Base-by-base conservation (phyloP, 225 moss, liverwort and hornwort genomes). In the Neckera pumila region DNA sequence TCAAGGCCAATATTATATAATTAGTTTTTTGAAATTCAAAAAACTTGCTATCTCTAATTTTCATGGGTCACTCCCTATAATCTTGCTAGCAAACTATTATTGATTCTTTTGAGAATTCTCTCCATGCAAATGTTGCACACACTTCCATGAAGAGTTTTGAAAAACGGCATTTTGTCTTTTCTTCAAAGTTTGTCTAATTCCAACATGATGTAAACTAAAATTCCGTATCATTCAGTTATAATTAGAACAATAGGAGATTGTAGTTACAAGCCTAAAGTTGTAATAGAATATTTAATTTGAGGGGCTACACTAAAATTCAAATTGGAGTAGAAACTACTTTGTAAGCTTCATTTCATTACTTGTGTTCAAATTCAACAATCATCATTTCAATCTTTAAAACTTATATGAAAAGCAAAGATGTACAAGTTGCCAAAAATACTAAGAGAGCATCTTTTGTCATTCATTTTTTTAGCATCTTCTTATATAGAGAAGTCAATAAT, bases 11-110 rank as follows among this genome's bases (percentile, higher is more conserved):
- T 51, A 5, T 33, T 20, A 12, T 20, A 20, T 7, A 33, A 76
- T 20, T 51, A 12, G 2, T 20, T 33, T 76, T 49, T 1, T 1
- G 0, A 0, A 51, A 76, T 2, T 51, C 8, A 1, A 21, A 21
- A 75, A 75, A 20, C 7, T 51, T 49, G 1, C 12, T 33, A 21
- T 21, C 3, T 7, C 4, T 2, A 75, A 8, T 75, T 51, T 76
- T 34, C 19, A 31, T 34, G 1, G 20, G 21, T 0, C 21, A 33
- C 5, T 51, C 6, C 3, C 1, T 51, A 14, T 76, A 34, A 21
- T 34, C 21, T 33, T 20, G 13, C 1, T 0, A 0, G 6, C 0
- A 1, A 49, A 74, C 19, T 31, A 49, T 75, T 31, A n/a, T 0
- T 0, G 0, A 51, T 20, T 34, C 4, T 34, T 20, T 49, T 49